phyloP scores from a whole-genome alignment of 2,329 filamentous ascomycete genomes.

The Colletotrichum sp. region DNA sequence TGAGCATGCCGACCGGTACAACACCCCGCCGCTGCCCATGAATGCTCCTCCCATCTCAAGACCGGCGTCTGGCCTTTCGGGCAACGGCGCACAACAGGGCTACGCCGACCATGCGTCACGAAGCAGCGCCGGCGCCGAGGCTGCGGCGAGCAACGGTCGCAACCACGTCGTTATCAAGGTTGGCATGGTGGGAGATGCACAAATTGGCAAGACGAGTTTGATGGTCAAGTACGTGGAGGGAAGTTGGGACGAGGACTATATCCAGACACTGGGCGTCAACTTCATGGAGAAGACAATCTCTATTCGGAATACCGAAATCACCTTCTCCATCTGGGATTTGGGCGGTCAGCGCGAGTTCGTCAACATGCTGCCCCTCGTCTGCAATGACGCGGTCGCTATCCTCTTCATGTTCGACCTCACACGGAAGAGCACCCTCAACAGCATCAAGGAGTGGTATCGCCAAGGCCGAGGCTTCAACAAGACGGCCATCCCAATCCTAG shows the following conservation, averaged over 20 bases:
- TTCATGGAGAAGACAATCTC: slow-evolving; percentile 99
- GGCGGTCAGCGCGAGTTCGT: slow-evolving; percentile 98
- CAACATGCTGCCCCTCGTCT: slow-evolving; percentile 99
- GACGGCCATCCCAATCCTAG: slow-evolving; percentile 97
- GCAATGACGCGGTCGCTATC: slow-evolving; percentile 98
- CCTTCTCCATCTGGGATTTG: slow-evolving; percentile 98
- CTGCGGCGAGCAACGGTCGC: slow-evolving; percentile 49
- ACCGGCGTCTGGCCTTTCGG: slow-evolving; percentile 60
- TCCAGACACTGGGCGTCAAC: slow-evolving; percentile 97
- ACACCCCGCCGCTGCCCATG: slow-evolving; percentile 48
- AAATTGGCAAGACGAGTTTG: slow-evolving; percentile 97
- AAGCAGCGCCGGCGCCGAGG: slow-evolving; percentile 39
- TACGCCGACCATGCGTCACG: slow-evolving; percentile 50
- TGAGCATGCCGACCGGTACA: slow-evolving; percentile 49
- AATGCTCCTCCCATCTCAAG: slow-evolving; percentile 52
- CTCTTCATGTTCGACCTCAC: slow-evolving; percentile 99
- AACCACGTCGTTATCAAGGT: slow-evolving; percentile 97
- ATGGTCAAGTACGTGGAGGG: slow-evolving; percentile 99
- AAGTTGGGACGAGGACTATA: slow-evolving; percentile 99
- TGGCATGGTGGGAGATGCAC: slow-evolving; percentile 98
- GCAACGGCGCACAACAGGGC: slow-evolving; percentile 42
- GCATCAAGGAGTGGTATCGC: slow-evolving; percentile 99
- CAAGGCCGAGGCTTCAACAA: slow-evolving; percentile 99
- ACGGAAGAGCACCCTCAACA: slow-evolving; percentile 96
- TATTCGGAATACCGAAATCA: slow-evolving; percentile 99